Percentiles rank a stretch among this genome's conserved stretches.
Evolutionary conservation across 345 rosid species (phyloP).

Genomic region (Physaria fendleri): DNA sequence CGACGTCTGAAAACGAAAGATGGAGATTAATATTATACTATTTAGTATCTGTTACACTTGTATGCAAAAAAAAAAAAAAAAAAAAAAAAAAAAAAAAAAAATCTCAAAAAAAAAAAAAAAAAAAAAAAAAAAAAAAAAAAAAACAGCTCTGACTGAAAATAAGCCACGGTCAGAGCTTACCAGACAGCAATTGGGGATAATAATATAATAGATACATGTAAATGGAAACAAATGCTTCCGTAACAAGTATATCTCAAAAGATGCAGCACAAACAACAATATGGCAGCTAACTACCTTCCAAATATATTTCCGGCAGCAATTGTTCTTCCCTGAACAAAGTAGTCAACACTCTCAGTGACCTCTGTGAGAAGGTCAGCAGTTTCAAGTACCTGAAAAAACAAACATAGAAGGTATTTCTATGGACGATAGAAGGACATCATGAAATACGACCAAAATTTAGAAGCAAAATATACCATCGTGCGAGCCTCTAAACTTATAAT

Average conservation of each 20-base stretch:
- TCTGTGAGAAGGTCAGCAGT: slow-evolving; percentile 94
- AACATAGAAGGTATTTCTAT: slow-evolving; percentile 11
- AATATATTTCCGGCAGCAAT: slow-evolving; percentile 93
- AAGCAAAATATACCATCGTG: slow-evolving; percentile 64
- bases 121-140: too few species aligned
- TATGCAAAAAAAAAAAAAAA: too few species aligned
- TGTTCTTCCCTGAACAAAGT: slow-evolving; percentile 96
- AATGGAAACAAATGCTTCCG: neutral
- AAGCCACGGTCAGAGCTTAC: slow-evolving; percentile 10
- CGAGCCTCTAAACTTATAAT: slow-evolving; percentile 93
- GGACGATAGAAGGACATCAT: neutral
- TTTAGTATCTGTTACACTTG: slow-evolving; percentile 13
- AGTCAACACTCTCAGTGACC: slow-evolving; percentile 98
- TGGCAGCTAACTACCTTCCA: slow-evolving; percentile 56
- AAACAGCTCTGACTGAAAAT: neutral
- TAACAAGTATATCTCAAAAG: slow-evolving; percentile 13
- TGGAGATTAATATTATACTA: neutral
- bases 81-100: too few species aligned
- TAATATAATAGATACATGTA: neutral
- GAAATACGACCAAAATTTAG: slow-evolving; percentile 5
- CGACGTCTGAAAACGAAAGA: slow-evolving; percentile 57
- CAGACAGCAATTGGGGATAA: neutral
- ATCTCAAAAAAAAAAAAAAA: too few species aligned
- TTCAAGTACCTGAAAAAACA: slow-evolving; percentile 67
- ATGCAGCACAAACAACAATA: slow-evolving; percentile 16